Conservation (phyloP, 164 flowering plant genomes). For the Malania oleifera region DNA sequence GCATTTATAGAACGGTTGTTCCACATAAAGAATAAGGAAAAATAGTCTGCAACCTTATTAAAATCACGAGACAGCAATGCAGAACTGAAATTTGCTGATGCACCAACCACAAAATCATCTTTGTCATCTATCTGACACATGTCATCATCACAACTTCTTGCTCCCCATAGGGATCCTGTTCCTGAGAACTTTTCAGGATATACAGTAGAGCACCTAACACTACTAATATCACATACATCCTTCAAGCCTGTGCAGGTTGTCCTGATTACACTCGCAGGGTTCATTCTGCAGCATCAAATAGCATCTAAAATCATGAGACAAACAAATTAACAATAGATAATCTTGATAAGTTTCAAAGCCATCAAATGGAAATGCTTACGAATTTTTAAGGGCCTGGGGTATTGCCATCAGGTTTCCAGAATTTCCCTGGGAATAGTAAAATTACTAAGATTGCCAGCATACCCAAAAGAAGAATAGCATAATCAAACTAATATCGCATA, state of each 20-base stretch:
- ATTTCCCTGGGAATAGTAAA: slow-evolving; percentile 33
- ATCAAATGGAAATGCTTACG: slow-evolving; percentile 34
- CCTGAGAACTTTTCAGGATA: slow-evolving; percentile 38
- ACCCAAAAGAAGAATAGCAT: not conserved
- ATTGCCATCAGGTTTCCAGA: slow-evolving; percentile 30
- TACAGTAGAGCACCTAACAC: slow-evolving; percentile 46
- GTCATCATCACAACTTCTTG: slow-evolving; percentile 46
- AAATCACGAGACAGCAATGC: slow-evolving; percentile 27
- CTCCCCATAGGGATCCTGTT: slow-evolving; percentile 29
- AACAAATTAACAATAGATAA: not conserved
- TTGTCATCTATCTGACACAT: slow-evolving; percentile 61
- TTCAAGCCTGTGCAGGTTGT: slow-evolving; percentile 34
- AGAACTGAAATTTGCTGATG: slow-evolving; percentile 26
- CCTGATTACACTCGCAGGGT: slow-evolving; percentile 19
- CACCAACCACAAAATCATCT: slow-evolving; percentile 33
- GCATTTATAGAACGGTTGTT: not conserved
- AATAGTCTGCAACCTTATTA: slow-evolving; percentile 42
- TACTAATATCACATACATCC: slow-evolving; percentile 34
- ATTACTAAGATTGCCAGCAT: slow-evolving; percentile 10
- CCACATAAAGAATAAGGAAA: not conserved
- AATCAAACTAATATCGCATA: not conserved
- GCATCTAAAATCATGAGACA: slow-evolving; percentile 9
- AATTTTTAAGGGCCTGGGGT: slow-evolving; percentile 32
- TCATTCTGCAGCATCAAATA: slow-evolving; percentile 38
- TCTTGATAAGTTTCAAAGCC: not conserved